Conservation (phyloP, 2,329 filamentous ascomycete genomes). For the Colletotrichum simmondsii region DNA sequence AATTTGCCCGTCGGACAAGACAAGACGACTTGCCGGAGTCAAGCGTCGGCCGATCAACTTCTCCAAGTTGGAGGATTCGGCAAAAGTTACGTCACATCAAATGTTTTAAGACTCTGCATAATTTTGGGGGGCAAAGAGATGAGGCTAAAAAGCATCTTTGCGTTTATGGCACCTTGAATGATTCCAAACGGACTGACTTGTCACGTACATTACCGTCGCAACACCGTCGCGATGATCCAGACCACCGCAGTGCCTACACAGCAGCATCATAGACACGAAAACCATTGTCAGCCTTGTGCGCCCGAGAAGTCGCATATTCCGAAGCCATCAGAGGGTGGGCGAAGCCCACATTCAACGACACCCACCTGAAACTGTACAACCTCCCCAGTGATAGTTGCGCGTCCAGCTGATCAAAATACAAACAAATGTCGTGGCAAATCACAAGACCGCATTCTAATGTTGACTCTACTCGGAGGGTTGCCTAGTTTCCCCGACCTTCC, state of each 20-base stretch:
- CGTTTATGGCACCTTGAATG: neutral
- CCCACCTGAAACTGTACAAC: conserved; percentile 31
- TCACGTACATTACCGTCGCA: conserved; percentile 3
- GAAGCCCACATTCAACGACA: conserved; percentile 29
- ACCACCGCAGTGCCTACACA: neutral
- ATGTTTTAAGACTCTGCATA: neutral
- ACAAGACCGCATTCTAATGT: neutral
- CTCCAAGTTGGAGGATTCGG: neutral
- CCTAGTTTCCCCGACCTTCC: neutral
- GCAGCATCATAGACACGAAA: neutral
- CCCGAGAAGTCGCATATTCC: neutral
- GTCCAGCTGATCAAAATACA: conserved; percentile 31
- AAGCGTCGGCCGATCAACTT: neutral
- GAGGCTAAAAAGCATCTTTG: neutral
- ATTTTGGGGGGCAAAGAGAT: neutral
- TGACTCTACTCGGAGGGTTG: neutral
- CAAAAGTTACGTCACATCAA: neutral
- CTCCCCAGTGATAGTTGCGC: neutral
- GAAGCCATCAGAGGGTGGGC: conserved; percentile 8
- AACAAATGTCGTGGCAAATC: conserved; percentile 20
- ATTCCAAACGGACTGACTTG: neutral
- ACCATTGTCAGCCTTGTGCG: neutral
- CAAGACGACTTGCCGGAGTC: neutral
- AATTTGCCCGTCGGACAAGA: neutral
- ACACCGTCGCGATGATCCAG: neutral